Evolutionary conservation across 441 rosid species (phyloP), one percentile per base, ranked within the genome.

Genomic region (Pelargonium australe): DNA sequence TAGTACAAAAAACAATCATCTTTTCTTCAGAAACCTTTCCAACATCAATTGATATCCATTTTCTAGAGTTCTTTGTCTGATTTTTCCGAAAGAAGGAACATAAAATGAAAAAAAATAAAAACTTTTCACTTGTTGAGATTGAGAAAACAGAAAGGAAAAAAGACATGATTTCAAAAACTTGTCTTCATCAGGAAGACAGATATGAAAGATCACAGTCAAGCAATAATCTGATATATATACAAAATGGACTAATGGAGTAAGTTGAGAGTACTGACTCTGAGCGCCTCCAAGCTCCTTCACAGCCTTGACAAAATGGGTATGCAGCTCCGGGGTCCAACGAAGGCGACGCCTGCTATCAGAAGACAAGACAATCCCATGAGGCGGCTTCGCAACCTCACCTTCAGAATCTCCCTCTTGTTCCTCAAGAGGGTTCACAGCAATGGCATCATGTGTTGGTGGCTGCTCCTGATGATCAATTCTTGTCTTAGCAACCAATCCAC

Each of bases 261-360:
- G 7, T 61, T 10, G 68, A 16, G 64, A 20, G 64, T 64, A 76
- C 81, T 76, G 31, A 78, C 84, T 71, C 4, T 20, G 16, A 23
- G 76, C 53, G 65, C 84, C 84, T 58, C 84, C 80, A 12, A 81
- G 81, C 53, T 51, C 57, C 25, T 67, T 20, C 47, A 78, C 72
- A 37, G 73, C 78, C 41, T 64, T 19, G 12, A 76, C 61, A 25
- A 81, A 81, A 69, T 19, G 51, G 40, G 12, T 45, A 65, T 81
- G 84, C 2, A 78, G 80, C 44, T 72, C 70, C 0, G 16, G 19
- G 49, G 73, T 77, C 81, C 81, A 80, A n/a, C 69, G 67, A 65
- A 77, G 75, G 1, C 77, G 76, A 41, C 74, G 77, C 68, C 67
- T 77, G 14, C 23, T 7, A 4, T 66, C 63, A 12, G 43, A 19